Evolutionary conservation across 345 rosid species (phyloP), one percentile per base, ranked within the genome.

Genomic region (Camelina sativa): DNA sequence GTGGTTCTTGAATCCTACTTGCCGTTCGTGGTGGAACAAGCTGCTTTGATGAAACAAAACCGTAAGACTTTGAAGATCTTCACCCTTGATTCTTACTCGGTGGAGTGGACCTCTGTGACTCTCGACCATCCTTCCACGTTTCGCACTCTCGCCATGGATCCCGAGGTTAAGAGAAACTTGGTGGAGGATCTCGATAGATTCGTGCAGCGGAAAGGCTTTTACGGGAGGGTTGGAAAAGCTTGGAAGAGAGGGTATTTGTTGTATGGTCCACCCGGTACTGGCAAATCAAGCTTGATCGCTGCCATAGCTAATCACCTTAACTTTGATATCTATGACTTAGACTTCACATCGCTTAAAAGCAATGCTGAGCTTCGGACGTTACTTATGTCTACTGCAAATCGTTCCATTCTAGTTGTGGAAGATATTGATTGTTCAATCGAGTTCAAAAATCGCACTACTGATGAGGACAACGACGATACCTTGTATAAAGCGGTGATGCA

Each of bases 201-300:
- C 48, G 80, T 87, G 71, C 73, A 62, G 80, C 83, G 96, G 53
- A 84, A 50, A 58, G 80, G 80, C 22, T 88, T 73, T 44, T 92
- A 92, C 28, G 67, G 50, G 71, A 86, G 82, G 43, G 91, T 92
- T 0, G 96, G 97, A 1, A 88, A 87, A 79, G 92, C 94, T 66
- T 89, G 93, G 96, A 92, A 92, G 76, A 84, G 96, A 79, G 96
- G 92, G 25, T 92, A 92, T 32, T 77, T 89, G 80, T 55, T 88
- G 76, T 85, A 89, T 47, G 93, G 93, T 5, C 92, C 97, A 0
- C 91, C 92, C 0, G 96, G 97, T 57, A 88, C 97, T 0, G 96
- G 96, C 1, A 89, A 92, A 73, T 86, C 97, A 3, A 89, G 97
- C 81, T 73, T 92, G 83, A 76, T 92, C 4, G 97, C 92, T 3